Evolutionary conservation across 306 rosid genomes (phyloP).

Genomic region (Inga leiocalycina): DNA sequence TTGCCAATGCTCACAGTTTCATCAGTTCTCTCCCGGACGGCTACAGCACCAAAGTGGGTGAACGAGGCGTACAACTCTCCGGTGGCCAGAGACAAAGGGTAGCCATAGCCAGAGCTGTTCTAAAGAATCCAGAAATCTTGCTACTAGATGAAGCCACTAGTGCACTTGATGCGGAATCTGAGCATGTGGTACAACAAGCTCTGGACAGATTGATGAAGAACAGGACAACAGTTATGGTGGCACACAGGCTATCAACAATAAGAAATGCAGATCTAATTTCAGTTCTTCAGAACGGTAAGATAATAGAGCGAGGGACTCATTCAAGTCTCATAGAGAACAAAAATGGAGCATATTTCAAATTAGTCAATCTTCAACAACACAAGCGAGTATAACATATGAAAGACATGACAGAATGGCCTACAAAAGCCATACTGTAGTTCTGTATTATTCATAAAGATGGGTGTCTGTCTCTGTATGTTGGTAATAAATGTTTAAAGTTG

Average conservation of each 20-base stretch:
- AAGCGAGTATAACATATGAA: conserved; percentile 40
- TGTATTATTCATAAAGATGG: conserved; percentile 32
- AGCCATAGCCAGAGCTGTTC: conserved; percentile 88
- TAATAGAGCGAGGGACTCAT: conserved; percentile 90
- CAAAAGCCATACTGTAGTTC: conserved; percentile 34
- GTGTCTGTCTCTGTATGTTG: conserved; percentile 11
- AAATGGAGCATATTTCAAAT: conserved; percentile 79
- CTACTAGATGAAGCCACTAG: conserved; percentile 90
- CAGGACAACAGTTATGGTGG: conserved; percentile 89
- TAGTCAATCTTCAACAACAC: conserved; percentile 88
- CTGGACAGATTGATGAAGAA: conserved; percentile 81
- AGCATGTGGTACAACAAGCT: conserved; percentile 85
- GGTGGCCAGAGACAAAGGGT: conserved; percentile 94
- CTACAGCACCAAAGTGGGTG: conserved; percentile 93
- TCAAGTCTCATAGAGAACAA: conserved; percentile 69
- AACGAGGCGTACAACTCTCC: conserved; percentile 90
- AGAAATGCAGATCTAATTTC: conserved; percentile 89
- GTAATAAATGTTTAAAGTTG: conserved; percentile 18
- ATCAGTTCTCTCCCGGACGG: conserved; percentile 91
- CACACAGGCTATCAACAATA: conserved; percentile 91
- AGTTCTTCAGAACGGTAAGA: conserved; percentile 85
- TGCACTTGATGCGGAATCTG: conserved; percentile 88
- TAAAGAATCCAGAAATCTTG: conserved; percentile 84
- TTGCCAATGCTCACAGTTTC: conserved; percentile 84
- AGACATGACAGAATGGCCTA: conserved; percentile 34